Conservation (phyloP, 768 basidiomycete genomes). For the Lepiota brunneoincarnata region DNA sequence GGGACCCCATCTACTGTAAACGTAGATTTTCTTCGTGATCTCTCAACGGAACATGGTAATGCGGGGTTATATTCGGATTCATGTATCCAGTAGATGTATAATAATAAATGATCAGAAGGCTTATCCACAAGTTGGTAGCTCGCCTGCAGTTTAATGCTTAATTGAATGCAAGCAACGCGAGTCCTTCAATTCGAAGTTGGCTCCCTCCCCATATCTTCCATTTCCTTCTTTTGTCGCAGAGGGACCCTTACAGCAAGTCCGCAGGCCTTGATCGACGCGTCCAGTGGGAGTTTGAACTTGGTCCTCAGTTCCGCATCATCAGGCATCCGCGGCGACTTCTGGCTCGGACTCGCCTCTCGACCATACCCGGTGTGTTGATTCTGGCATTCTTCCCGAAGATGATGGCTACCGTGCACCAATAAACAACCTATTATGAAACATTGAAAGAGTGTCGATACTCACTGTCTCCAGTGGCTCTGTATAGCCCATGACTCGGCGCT, state of each 20-base stretch:
- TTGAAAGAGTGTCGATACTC: not conserved
- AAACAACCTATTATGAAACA: no score
- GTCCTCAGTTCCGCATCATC: constrained; percentile 2
- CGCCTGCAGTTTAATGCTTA: no score
- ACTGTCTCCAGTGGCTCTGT: not conserved
- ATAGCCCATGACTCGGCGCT: not conserved
- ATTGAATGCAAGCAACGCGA: no score
- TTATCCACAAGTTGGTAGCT: no score
- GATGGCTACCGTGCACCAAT: no score
- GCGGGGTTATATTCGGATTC: not conserved
- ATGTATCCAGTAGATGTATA: not conserved
- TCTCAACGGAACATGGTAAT: not conserved
- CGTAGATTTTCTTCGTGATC: not conserved
- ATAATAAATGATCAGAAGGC: no score
- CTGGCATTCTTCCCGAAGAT: no score
- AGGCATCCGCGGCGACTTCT: not conserved
- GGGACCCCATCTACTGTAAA: not conserved
- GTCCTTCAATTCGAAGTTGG: no score
- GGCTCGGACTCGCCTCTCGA: no score
- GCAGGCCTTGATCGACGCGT: not conserved
- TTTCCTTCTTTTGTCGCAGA: not conserved
- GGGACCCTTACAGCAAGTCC: not conserved
- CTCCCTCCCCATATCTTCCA: not conserved
- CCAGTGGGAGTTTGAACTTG: not conserved
- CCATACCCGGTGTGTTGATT: no score